These are phyloP conservation scores for Penicillium concentricum DNA, from an alignment of 2,329 filamentous ascomycete genomes.

Conservation along the genomic window DNA sequence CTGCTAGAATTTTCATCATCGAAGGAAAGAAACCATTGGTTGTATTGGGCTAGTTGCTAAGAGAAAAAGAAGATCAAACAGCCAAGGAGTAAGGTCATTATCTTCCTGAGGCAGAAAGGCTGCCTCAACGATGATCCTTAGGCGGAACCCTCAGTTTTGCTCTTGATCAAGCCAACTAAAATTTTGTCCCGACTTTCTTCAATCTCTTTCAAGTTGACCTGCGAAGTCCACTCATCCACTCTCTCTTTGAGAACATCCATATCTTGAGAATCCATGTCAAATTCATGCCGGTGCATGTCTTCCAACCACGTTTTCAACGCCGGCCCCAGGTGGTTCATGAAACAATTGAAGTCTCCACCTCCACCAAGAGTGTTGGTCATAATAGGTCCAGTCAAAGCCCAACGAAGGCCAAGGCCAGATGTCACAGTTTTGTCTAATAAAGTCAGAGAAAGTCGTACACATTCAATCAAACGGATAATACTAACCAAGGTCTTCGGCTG, in stretches of 20 bases:
- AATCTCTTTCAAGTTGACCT: slow-evolving; percentile 1
- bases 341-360: slow-evolving; percentile 16
- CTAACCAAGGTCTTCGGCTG: slow-evolving; percentile 16
- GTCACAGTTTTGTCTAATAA: slow-evolving; percentile 14
- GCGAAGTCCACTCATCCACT: slow-evolving; percentile 5
- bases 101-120: too few species aligned
- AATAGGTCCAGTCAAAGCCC: slow-evolving; percentile 15
- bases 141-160: background rate
- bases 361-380: slow-evolving; percentile 18
- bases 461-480: background rate
- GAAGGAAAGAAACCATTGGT: too few species aligned
- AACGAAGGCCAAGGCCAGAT: slow-evolving; percentile 18
- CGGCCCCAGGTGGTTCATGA: slow-evolving; percentile 16
- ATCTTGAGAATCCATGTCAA: background rate
- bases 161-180: background rate
- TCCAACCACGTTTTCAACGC: slow-evolving; percentile 14
- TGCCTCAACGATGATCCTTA: too few species aligned
- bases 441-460: background rate
- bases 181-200: background rate
- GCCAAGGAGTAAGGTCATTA: too few species aligned
- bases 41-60: too few species aligned
- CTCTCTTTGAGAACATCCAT: background rate
- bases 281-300: slow-evolving; percentile 13
- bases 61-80: too few species aligned
- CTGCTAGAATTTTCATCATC: too few species aligned